Conservation (phyloP, 495 filamentous ascomycete genomes). For the Trichoderma gamsii region DNA sequence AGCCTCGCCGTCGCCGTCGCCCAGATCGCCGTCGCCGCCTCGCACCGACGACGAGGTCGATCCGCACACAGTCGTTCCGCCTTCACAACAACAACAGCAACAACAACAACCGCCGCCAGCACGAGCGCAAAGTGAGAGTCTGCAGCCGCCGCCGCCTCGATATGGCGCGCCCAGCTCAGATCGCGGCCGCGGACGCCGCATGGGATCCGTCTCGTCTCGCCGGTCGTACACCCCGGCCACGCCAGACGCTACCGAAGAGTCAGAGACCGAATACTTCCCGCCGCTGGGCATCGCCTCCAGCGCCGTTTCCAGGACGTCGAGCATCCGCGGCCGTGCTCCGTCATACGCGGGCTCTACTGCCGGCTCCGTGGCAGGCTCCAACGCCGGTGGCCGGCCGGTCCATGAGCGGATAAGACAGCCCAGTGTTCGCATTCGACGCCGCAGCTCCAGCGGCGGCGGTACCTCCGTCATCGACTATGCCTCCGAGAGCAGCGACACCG, state of each 20-base stretch:
- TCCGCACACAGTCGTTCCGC: neutral
- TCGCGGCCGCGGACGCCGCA: neutral
- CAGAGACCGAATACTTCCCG: conserved; percentile 14
- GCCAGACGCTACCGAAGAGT: neutral
- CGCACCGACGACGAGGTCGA: neutral
- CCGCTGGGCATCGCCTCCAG: neutral
- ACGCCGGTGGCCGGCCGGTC: neutral
- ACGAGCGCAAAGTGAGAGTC: no score
- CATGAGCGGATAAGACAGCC: conserved; percentile 8
- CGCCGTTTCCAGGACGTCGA: conserved; percentile 2
- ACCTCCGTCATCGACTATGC: neutral
- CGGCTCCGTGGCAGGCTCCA: neutral
- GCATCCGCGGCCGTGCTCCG: neutral
- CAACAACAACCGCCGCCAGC: neutral
- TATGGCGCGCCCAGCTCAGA: neutral
- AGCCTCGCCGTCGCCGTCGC: neutral
- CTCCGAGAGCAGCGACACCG: conserved; percentile 11
- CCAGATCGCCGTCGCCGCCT: neutral
- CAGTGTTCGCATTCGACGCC: conserved; percentile 13
- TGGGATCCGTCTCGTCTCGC: conserved; percentile 20
- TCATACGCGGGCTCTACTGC: neutral
- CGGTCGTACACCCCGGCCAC: neutral
- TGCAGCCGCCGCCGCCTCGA: conserved; percentile 3
- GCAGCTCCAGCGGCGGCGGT: neutral
- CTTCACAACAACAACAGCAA: neutral